Evolutionary conservation across 78 protist species (phyloP).

Genomic region (Dictyostelium purpureum): DNA sequence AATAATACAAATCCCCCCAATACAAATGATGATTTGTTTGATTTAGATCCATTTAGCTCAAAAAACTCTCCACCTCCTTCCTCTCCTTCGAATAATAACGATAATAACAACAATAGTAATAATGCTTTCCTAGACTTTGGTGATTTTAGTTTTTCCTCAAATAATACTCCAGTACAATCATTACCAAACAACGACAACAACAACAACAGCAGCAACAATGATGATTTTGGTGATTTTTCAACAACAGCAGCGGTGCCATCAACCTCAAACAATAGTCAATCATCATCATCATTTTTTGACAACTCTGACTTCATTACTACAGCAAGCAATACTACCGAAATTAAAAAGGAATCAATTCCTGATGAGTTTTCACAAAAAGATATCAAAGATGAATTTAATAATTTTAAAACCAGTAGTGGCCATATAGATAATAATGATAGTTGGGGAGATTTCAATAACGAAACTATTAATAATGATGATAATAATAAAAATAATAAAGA

Average conservation of each 20-base stretch:
- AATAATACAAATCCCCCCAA: neutral
- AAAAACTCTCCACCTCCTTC: neutral
- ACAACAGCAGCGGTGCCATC: neutral
- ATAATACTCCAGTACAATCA: neutral
- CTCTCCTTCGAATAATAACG: neutral
- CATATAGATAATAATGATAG: too few relatives aligned
- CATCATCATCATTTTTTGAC: too few relatives aligned
- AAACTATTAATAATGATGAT: too few relatives aligned
- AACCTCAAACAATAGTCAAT: neutral
- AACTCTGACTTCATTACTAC: neutral
- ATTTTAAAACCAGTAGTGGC: neutral
- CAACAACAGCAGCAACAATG: neutral
- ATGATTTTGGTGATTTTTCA: neutral
- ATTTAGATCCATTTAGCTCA: neutral
- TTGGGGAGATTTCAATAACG: neutral
- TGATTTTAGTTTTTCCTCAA: neutral
- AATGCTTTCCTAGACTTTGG: neutral
- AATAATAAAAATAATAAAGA: neutral
- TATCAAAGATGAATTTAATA: neutral
- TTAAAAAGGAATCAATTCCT: neutral
- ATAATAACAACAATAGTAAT: neutral
- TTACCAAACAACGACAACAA: neutral
- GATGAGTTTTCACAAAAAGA: neutral
- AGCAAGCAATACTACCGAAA: neutral
- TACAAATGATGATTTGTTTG: neutral